Percentiles rank a stretch among this genome's conserved stretches.
Evolutionary conservation across 768 basidiomycete genomes (phyloP).

Genomic region (Mycena olivaceomarginata): DNA sequence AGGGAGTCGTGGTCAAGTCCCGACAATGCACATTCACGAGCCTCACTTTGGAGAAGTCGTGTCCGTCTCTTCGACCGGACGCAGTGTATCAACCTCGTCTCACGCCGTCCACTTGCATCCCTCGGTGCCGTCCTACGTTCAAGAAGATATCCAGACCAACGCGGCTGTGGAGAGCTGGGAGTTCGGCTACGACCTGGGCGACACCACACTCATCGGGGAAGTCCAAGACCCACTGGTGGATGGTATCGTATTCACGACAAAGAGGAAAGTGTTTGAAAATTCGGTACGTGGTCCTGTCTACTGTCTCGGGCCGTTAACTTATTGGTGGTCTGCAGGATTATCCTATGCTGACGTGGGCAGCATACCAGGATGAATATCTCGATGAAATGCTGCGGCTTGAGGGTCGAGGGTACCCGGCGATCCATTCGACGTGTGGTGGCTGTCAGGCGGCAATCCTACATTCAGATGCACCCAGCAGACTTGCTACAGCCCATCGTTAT

Average conservation of each 20-base stretch:
- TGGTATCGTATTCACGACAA: not conserved
- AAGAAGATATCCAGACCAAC: not conserved
- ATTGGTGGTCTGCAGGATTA: not conserved
- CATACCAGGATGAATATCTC: not conserved
- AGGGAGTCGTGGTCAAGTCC: no score
- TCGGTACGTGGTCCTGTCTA: not conserved
- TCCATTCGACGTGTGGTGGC: not conserved
- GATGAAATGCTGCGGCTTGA: not conserved
- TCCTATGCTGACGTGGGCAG: not conserved
- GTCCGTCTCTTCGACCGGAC: not conserved
- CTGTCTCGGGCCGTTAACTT: no score
- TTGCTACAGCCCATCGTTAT: not conserved
- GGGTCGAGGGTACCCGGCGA: not conserved
- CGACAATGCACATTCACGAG: not conserved
- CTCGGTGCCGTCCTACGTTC: not conserved
- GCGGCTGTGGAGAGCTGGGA: not conserved
- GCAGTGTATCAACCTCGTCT: not conserved
- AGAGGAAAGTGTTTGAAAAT: not conserved
- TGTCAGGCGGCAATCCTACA: not conserved
- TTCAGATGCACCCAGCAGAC: slow-evolving; percentile 7
- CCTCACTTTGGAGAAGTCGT: not conserved
- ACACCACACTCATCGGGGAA: not conserved
- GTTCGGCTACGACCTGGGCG: not conserved
- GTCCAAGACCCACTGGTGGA: not conserved
- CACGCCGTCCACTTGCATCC: not conserved